Percentiles rank a stretch among this genome's conserved stretches.
Evolutionary conservation across 495 filamentous ascomycete genomes (phyloP).

Genomic region (Jackrogersella minutella): DNA sequence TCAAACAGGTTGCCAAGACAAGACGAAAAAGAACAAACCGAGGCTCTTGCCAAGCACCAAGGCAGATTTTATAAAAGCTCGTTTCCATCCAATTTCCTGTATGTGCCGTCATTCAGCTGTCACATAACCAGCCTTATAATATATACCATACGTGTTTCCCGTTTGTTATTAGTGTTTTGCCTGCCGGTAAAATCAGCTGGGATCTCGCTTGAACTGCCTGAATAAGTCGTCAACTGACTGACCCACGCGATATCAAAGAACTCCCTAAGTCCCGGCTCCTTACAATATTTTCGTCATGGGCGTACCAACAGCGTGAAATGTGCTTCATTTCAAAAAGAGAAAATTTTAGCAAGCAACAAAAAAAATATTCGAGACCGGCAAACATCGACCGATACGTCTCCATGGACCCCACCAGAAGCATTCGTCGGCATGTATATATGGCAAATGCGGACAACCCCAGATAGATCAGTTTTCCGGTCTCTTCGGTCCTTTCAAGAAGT

Average conservation of each 20-base stretch:
- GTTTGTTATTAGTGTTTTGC: no score
- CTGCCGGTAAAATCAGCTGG: no score
- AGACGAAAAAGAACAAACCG: neutral
- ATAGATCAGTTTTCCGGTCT: neutral
- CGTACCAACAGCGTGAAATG: neutral
- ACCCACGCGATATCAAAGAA: no score
- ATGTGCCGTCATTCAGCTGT: neutral
- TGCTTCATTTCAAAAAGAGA: neutral
- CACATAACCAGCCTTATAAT: neutral
- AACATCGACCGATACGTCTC: constrained; percentile 20
- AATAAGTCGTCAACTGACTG: no score
- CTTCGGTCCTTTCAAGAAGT: constrained; percentile 5
- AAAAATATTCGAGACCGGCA: constrained; percentile 13
- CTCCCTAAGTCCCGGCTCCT: no score
- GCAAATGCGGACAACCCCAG: constrained; percentile 6
- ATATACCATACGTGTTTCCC: neutral
- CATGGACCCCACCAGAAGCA: neutral
- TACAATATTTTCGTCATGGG: no score
- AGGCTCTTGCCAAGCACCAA: constrained; percentile 16
- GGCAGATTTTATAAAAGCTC: constrained; percentile 25
- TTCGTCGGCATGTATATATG: neutral
- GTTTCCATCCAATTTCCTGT: neutral
- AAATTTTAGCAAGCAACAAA: constrained; percentile 1
- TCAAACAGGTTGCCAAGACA: neutral
- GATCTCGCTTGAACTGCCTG: no score